Evolutionary conservation across 2,329 filamentous ascomycete species (phyloP), one percentile per base, ranked within the genome.

Genomic region (Clonostachys byssicola): DNA sequence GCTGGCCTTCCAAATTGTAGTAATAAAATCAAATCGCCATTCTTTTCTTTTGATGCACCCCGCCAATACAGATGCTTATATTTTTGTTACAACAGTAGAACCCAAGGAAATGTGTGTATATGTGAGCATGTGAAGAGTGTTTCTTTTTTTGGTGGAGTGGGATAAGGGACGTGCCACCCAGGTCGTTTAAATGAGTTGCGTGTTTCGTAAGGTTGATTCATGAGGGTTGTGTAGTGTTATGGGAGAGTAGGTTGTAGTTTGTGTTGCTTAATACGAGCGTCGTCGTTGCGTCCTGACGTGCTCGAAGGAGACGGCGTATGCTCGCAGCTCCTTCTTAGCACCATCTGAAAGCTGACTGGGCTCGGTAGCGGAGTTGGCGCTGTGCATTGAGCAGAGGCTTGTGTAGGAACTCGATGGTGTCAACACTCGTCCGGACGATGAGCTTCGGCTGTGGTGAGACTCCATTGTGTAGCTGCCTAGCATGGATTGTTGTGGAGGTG

Each of bases 281-380:
- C 79, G 70, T 55, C 79, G 76, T 58, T 80, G 77, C 47, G 74
- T 62, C 51, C 88, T 80, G 49, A 87, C 85, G 55, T 91, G 88
- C 67, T 96, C 92, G 63, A 96, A 96, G 3, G 88, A 90, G 61
- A 86, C 88, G 55, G 89, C 88, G 67, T 96, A 96, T 55, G 87
- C 86, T 61, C 86, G 83, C 35, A 96, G 80, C 64, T 95, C 90
- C 65, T 81, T 84, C 58, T 83, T 83, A 30, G 88, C 85, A 66
- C 88, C 86, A 54, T 88, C 84, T 5, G 90, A 91, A 53, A 95
- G 73, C 43, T 79, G 74, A 40, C 64, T 65, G 18, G 69, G 64
- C 48, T 82, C 80, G 56, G 75, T 74, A 44, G 65, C 65, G 48
- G 79, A 80, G 23, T 77, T 67, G 45, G 72, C 75, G 65, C 85